Evolutionary conservation across 805 yeast genomes (phyloP), one percentile per base, ranked within the genome.

Genomic region (Komagataella ulmi): DNA sequence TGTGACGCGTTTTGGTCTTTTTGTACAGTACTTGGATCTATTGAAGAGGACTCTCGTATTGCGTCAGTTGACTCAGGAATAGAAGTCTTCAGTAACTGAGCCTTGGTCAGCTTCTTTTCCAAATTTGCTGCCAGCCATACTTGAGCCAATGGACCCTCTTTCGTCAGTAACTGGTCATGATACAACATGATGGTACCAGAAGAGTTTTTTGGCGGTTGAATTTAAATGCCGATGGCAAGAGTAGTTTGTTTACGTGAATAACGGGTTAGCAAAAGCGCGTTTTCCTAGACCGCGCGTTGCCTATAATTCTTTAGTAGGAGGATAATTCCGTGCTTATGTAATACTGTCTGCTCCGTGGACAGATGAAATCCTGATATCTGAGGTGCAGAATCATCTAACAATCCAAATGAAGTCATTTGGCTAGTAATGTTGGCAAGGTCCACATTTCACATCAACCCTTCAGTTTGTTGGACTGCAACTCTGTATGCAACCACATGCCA

Each of bases 91-190:
- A 88, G 70, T 47, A 83, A 71, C 61, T 86, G 91, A 51, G 78
- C 79, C 58, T 84, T 83, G 46, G 89, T 75, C 40, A 87, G 75
- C 57, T 82, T 83, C 59, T 80, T 79, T 58, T 89, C 95, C 66
- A 89, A 75, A 62, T 87, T 89, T 18, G 96, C 91, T 7, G 97
- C 97, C 48, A 89, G 72, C 97, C 97, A 89, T 7, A 88, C 89
- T 56, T 83, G 86, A 2, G 95, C 95, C 54, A 89, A 70, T 1
- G 96, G 96, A 2, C 96, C 95, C 61, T 82, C 82, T 54, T 79
- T 81, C 2, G 86, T 72, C 18, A 82, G 70, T 36, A 80, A 64
- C 49, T 71, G 70, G 51, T 77, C 81, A 2, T 80, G 71, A 54
- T 68, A 74, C 56, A 74, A 71, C 81, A 77, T 76, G 51, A 14